These are phyloP conservation scores for Penicillium glabrum DNA, from an alignment of 2,329 filamentous ascomycete species.

Conservation along the genomic window DNA sequence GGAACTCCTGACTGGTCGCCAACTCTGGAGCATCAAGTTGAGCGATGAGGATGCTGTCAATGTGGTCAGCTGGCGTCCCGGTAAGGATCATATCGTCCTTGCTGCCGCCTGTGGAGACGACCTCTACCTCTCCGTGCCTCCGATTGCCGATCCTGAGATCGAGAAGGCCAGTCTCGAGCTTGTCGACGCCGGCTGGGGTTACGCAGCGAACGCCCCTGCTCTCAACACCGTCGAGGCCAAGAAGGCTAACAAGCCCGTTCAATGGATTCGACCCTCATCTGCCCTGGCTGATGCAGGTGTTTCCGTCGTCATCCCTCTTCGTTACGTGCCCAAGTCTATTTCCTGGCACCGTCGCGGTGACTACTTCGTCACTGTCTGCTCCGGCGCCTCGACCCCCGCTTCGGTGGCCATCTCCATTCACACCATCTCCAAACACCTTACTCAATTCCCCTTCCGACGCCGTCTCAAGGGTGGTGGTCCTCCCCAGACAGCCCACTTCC, in stretches of 20 bases:
- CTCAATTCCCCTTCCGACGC: constrained; percentile 87
- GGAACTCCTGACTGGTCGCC: constrained; percentile 81
- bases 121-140: constrained; percentile 79
- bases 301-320: constrained; percentile 75
- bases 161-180: constrained; percentile 73
- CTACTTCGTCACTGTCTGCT: constrained; percentile 90
- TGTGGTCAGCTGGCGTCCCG: constrained; percentile 85
- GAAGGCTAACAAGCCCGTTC: constrained; percentile 73
- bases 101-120: constrained; percentile 82
- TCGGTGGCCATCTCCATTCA: constrained; percentile 81
- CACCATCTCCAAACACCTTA: constrained; percentile 90
- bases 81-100: constrained; percentile 75
- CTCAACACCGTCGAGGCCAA: constrained; percentile 51
- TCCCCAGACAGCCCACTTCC: constrained; percentile 88
- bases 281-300: constrained; percentile 74
- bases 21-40: constrained; percentile 81
- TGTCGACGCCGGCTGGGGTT: constrained; percentile 88
- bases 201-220: constrained; percentile 64
- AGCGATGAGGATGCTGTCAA: constrained; percentile 78
- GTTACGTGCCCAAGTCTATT: constrained; percentile 79
- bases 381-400: constrained; percentile 53
- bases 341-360: constrained; percentile 93
- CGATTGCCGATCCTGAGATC: constrained; percentile 68
- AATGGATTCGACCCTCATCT: constrained; percentile 77
- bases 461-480: constrained; percentile 68